These are phyloP conservation scores for Ceratocystiopsis sp. DNA, from an alignment of 2,329 filamentous ascomycete species.

Conservation along the genomic window DNA sequence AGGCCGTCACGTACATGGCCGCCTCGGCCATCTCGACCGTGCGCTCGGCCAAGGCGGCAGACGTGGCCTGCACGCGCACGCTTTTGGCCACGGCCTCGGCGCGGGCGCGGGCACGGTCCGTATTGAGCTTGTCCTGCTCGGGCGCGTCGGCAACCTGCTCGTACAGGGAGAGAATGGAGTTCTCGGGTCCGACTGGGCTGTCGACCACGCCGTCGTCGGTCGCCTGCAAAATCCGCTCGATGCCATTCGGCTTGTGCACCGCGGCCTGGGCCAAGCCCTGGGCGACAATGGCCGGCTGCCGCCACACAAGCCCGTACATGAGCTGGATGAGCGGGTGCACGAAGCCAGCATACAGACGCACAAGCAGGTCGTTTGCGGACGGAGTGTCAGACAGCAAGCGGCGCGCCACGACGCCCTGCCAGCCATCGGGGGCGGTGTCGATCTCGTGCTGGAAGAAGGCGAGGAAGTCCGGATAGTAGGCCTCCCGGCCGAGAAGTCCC, in stretches of 20 bases:
- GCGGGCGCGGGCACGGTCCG: constrained; percentile 38
- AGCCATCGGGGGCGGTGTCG: constrained; percentile 23
- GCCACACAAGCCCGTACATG: constrained; percentile 69
- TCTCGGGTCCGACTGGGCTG: no score
- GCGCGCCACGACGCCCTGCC: constrained; percentile 41
- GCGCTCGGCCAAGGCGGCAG: constrained; percentile 39
- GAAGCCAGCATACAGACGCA: constrained; percentile 51
- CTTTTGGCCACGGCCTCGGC: constrained; percentile 44
- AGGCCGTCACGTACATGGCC: constrained; percentile 28
- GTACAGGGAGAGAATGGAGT: constrained; percentile 39
- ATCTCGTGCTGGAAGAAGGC: constrained; percentile 63
- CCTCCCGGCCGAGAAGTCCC: constrained; percentile 41
- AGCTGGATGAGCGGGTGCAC: constrained; percentile 73
- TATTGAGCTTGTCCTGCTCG: constrained; percentile 34
- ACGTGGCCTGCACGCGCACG: constrained; percentile 36
- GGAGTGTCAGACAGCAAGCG: constrained; percentile 53
- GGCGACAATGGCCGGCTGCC: constrained; percentile 65
- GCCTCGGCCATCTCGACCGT: constrained; percentile 53
- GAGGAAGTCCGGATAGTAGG: constrained; percentile 56
- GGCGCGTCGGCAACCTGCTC: constrained; percentile 27
- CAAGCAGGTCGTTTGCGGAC: constrained; percentile 49
- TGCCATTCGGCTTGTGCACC: constrained; percentile 33
- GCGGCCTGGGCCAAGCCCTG: constrained; percentile 63
- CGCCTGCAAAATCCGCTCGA: neutral
- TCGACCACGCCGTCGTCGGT: no score